phyloP scores from a whole-genome alignment of 2,329 filamentous ascomycete species.

The Pestalotiopsis fici region DNA sequence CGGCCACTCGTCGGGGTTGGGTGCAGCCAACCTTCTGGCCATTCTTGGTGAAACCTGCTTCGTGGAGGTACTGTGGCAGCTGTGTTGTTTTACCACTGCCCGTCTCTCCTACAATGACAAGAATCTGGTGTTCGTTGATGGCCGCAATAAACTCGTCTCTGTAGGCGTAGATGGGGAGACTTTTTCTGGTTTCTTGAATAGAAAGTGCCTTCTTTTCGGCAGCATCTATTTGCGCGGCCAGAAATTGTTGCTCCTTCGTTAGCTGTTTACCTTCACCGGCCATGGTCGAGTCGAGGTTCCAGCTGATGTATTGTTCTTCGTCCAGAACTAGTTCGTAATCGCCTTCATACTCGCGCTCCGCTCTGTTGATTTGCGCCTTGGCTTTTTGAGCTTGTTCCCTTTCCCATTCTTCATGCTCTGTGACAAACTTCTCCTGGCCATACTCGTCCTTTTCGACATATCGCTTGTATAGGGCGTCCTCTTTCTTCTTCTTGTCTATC shows the following conservation, averaged over 20 bases:
- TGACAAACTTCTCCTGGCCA: slow-evolving; percentile 86
- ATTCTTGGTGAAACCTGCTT: slow-evolving; percentile 84
- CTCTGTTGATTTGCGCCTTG: slow-evolving; percentile 77
- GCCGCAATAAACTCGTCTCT: slow-evolving; percentile 85
- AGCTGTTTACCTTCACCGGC: slow-evolving; percentile 71
- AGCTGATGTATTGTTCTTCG: slow-evolving; percentile 83
- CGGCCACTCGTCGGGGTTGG: slow-evolving; percentile 90
- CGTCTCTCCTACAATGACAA: slow-evolving; percentile 94
- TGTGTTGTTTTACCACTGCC: slow-evolving; percentile 96
- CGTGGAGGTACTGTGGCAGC: slow-evolving; percentile 88
- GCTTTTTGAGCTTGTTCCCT: slow-evolving; percentile 84
- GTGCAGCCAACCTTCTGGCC: slow-evolving; percentile 90
- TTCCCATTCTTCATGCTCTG: slow-evolving; percentile 96
- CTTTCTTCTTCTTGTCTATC: slow-evolving; percentile 82
- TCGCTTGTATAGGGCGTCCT: slow-evolving; percentile 85
- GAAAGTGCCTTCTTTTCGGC: slow-evolving; percentile 86
- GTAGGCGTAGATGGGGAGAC: slow-evolving; percentile 86
- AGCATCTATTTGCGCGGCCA: slow-evolving; percentile 81
- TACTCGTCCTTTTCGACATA: slow-evolving; percentile 87
- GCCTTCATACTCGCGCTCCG: slow-evolving; percentile 74
- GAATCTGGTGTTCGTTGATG: slow-evolving; percentile 79
- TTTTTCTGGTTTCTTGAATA: slow-evolving; percentile 90
- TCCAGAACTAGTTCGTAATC: slow-evolving; percentile 95
- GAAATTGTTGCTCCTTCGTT: slow-evolving; percentile 75
- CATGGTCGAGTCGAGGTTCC: slow-evolving; percentile 73